A percentile compares a stretch with the other conserved stretches of the same genome.
These are phyloP conservation scores for Brettanomyces sp. DNA, from an alignment of 805 yeast species.

Conservation along the genomic window DNA sequence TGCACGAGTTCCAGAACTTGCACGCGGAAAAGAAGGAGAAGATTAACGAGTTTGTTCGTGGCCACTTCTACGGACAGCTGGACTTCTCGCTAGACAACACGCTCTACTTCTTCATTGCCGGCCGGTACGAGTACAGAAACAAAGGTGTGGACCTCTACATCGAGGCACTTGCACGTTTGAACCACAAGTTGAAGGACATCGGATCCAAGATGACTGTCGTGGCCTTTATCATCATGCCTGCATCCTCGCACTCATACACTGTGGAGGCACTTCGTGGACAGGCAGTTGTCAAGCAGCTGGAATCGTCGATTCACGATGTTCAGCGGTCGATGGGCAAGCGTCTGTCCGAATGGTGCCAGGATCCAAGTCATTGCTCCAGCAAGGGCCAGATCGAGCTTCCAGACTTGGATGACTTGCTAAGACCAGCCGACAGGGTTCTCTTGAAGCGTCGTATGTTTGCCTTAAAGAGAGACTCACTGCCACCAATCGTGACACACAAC, in stretches of 20 bases:
- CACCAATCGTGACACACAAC: slow-evolving; percentile 95
- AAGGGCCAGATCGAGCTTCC: slow-evolving; percentile 40
- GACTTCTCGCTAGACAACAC: slow-evolving; percentile 94
- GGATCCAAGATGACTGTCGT: slow-evolving; percentile 89
- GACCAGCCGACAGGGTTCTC: slow-evolving; percentile 79
- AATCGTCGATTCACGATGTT: slow-evolving; percentile 79
- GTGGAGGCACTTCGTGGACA: slow-evolving; percentile 94
- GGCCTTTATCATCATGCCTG: slow-evolving; percentile 98
- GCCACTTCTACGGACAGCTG: slow-evolving; percentile 94
- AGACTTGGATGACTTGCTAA: slow-evolving; percentile 71
- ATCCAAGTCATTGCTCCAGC: slow-evolving; percentile 29
- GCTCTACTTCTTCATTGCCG: slow-evolving; percentile 90
- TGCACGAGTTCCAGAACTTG: slow-evolving; percentile 94
- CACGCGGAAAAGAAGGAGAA: slow-evolving; percentile 88
- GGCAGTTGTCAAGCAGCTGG: slow-evolving; percentile 88
- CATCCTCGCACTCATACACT: slow-evolving; percentile 85
- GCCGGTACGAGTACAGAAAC: slow-evolving; percentile 92
- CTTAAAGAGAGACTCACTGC: slow-evolving; percentile 77
- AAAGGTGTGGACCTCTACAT: slow-evolving; percentile 95
- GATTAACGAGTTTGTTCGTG: slow-evolving; percentile 89
- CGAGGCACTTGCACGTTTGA: slow-evolving; percentile 85
- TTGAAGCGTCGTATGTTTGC: slow-evolving; percentile 91
- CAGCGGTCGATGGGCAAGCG: slow-evolving; percentile 80
- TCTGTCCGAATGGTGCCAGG: slow-evolving; percentile 75
- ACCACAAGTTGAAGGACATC: slow-evolving; percentile 71